phyloP scores from a whole-genome alignment of 306 rosid genomes.

The Medicago lupulina region DNA sequence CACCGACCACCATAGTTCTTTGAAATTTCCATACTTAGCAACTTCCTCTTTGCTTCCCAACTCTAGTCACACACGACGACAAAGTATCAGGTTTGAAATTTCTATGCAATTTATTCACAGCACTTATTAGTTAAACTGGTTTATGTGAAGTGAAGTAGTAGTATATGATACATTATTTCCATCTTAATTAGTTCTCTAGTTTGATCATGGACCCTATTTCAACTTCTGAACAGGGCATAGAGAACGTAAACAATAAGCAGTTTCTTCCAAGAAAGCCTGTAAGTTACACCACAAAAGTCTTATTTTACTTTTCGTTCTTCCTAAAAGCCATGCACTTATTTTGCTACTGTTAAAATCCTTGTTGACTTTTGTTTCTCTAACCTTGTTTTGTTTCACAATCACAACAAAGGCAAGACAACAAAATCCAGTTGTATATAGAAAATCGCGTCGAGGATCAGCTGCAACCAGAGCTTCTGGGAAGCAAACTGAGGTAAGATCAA shows the following conservation, averaged over 20 bases:
- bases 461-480: background rate
- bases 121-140: background rate
- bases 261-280: conserved; percentile 40
- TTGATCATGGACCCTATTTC: conserved; percentile 34
- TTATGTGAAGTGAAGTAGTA: background rate
- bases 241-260: conserved; percentile 30
- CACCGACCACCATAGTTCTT: no score
- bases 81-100: background rate
- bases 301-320: no score
- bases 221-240: conserved; percentile 26
- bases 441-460: background rate
- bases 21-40: no score
- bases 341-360: background rate
- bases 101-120: conserved; percentile 1
- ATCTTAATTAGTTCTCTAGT: background rate
- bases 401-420: background rate
- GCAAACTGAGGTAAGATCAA: background rate
- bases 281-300: background rate
- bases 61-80: no score
- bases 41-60: no score
- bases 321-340: background rate
- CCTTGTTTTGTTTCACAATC: background rate
- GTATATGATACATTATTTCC: background rate
- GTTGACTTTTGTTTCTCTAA: background rate
- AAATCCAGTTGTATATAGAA: conserved; percentile 3